Evolutionary conservation across 352 stramenopile species (phyloP).

Genomic region (Elongisporangium anandrum): DNA sequence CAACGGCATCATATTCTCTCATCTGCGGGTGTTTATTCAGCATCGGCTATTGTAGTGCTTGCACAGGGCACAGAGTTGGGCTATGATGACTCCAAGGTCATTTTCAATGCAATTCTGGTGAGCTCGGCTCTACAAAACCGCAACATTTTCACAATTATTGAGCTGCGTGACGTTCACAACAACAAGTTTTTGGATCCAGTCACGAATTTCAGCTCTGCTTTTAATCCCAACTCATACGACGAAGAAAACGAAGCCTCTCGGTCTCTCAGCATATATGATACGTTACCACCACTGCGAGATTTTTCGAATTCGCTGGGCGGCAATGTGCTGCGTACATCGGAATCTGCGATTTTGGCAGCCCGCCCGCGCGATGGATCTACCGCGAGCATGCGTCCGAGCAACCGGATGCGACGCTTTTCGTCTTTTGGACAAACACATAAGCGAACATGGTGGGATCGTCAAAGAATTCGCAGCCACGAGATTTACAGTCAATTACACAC

Average conservation of each 20-base stretch:
- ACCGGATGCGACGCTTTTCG: neutral
- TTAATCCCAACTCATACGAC: neutral
- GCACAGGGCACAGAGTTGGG: slow-evolving; percentile 67
- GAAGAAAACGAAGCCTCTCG: slow-evolving; percentile 1
- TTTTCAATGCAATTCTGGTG: slow-evolving; percentile 84
- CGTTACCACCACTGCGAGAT: neutral
- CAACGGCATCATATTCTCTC: slow-evolving; percentile 70
- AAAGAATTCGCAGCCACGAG: slow-evolving; percentile 9
- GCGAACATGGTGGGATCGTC: slow-evolving; percentile 33
- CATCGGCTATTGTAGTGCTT: slow-evolving; percentile 76
- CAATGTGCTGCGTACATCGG: neutral
- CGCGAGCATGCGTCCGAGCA: slow-evolving; percentile 7
- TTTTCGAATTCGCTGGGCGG: neutral
- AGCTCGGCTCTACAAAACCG: slow-evolving; percentile 63
- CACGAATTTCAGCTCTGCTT: slow-evolving; percentile 45
- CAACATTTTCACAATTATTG: slow-evolving; percentile 81
- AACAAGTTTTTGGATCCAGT: slow-evolving; percentile 80
- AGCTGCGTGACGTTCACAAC: slow-evolving; percentile 80
- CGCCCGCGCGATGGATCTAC: neutral
- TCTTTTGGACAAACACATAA: slow-evolving; percentile 8
- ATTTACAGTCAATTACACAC: slow-evolving; percentile 15
- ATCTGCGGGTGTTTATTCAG: slow-evolving; percentile 71
- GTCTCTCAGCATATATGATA: slow-evolving; percentile 7
- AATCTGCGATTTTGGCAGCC: neutral
- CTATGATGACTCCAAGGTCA: slow-evolving; percentile 81